Conservation (phyloP, 2,329 filamentous ascomycete species). For the Aspergillus uvarum region DNA sequence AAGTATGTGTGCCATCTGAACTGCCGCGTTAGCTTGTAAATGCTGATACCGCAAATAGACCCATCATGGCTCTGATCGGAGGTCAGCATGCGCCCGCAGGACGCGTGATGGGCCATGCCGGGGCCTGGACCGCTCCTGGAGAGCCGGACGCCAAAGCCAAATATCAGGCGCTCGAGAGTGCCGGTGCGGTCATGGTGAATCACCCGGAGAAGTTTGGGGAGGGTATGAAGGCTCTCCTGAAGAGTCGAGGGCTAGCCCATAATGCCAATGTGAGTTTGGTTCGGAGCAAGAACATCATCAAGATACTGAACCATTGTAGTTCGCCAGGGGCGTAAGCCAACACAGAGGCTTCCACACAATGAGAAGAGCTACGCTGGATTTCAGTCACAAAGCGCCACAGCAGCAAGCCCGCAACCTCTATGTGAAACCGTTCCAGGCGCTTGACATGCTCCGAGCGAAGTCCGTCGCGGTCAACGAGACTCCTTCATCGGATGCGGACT, state of each 20-base stretch:
- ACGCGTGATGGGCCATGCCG: conserved; percentile 75
- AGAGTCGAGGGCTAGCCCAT: conserved; percentile 33
- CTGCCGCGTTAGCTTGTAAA: not conserved
- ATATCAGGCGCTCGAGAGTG: conserved; percentile 63
- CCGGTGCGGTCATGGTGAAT: conserved; percentile 68
- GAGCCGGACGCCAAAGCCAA: conserved; percentile 67
- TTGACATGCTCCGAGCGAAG: conserved; percentile 56
- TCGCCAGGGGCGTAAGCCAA: conserved; percentile 25
- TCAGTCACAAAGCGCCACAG: not conserved
- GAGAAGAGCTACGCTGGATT: conserved; percentile 26
- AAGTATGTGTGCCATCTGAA: conserved; percentile 53
- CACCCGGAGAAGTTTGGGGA: conserved; percentile 74
- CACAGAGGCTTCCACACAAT: conserved; percentile 57
- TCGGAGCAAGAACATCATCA: not conserved
- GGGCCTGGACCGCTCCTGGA: conserved; percentile 67
- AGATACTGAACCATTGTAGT: conserved; percentile 20
- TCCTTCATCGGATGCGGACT: conserved; percentile 39
- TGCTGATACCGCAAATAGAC: conserved; percentile 46
- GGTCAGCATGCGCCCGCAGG: conserved; percentile 64
- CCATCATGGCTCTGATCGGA: conserved; percentile 70
- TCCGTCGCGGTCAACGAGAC: conserved; percentile 47
- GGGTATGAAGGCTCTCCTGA: conserved; percentile 63
- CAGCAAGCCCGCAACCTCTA: conserved; percentile 51
- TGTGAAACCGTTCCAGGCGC: conserved; percentile 54
- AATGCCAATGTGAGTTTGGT: conserved; percentile 22